Percentiles rank a stretch among this genome's conserved stretches.
phyloP scores from a whole-genome alignment of 768 basidiomycete species.

The Auricularia sp. region DNA sequence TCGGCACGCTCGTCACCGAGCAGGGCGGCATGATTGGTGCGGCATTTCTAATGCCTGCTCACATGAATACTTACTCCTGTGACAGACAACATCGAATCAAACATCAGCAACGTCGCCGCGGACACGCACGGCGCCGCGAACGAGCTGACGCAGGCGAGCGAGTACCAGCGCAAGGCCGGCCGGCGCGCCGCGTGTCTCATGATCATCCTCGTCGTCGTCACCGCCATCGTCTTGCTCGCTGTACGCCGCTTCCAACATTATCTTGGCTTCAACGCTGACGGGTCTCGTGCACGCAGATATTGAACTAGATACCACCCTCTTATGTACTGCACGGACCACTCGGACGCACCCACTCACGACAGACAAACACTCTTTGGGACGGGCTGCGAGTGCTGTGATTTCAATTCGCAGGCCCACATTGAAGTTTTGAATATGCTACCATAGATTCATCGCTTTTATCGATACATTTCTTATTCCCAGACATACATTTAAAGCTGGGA shows the following conservation, averaged over 20 bases:
- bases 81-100: slow-evolving; percentile 89
- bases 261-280: background rate
- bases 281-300: background rate
- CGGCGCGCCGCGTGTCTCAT: slow-evolving; percentile 82
- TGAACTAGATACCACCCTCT: background rate
- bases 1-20: slow-evolving; percentile 88
- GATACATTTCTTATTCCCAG: too few relatives aligned
- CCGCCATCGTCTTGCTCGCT: slow-evolving; percentile 81
- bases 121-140: slow-evolving; percentile 77
- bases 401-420: too few relatives aligned
- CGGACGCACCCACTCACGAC: too few relatives aligned
- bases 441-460: too few relatives aligned
- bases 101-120: slow-evolving; percentile 75
- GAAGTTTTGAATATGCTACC: too few relatives aligned
- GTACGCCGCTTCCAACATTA: slow-evolving; percentile 39
- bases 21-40: slow-evolving; percentile 91
- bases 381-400: too few relatives aligned
- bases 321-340: background rate
- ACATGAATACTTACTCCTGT: background rate
- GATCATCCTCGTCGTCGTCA: slow-evolving; percentile 77
- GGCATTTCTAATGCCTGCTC: slow-evolving; percentile 16
- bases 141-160: slow-evolving; percentile 80
- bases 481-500: background rate
- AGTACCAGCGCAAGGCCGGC: slow-evolving; percentile 92
- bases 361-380: too few relatives aligned